These are phyloP conservation scores for Sanguinoderma infundibulare DNA, from an alignment of 1,284 basidiomycete genomes.

Conservation along the genomic window DNA sequence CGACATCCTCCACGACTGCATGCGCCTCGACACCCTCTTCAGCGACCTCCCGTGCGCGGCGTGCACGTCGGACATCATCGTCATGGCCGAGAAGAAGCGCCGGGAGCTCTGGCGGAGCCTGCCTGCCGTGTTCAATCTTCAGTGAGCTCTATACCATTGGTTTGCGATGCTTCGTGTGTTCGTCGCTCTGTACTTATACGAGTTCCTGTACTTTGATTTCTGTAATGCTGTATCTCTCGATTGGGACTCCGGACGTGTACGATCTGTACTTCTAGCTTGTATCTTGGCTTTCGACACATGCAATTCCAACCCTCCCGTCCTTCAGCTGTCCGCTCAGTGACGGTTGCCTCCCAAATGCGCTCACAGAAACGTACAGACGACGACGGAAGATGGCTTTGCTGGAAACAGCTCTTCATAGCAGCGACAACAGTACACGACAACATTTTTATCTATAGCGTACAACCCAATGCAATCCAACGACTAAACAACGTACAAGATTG, in stretches of 20 bases:
- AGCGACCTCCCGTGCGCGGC: slow-evolving; percentile 34
- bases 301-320: too few relatives aligned
- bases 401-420: not conserved
- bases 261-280: not conserved
- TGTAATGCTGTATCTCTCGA: not conserved
- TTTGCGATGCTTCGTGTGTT: not conserved
- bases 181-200: not conserved
- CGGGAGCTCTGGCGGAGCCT: slow-evolving; percentile 37
- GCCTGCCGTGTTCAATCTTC: slow-evolving; percentile 37
- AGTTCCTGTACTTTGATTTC: not conserved
- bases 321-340: too few relatives aligned
- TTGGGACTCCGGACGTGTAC: not conserved
- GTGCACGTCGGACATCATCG: slow-evolving; percentile 33
- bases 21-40: slow-evolving; percentile 34
- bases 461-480: not conserved
- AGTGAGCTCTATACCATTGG: slow-evolving; percentile 19
- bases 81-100: slow-evolving; percentile 37
- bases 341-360: too few relatives aligned
- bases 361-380: not conserved
- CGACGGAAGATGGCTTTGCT: not conserved
- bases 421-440: not conserved
- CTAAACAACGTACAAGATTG: not conserved
- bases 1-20: slow-evolving; percentile 38
- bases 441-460: not conserved
- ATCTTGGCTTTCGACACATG: not conserved